Evolutionary conservation across 306 rosid genomes (phyloP).

Genomic region (Argentina anserina): DNA sequence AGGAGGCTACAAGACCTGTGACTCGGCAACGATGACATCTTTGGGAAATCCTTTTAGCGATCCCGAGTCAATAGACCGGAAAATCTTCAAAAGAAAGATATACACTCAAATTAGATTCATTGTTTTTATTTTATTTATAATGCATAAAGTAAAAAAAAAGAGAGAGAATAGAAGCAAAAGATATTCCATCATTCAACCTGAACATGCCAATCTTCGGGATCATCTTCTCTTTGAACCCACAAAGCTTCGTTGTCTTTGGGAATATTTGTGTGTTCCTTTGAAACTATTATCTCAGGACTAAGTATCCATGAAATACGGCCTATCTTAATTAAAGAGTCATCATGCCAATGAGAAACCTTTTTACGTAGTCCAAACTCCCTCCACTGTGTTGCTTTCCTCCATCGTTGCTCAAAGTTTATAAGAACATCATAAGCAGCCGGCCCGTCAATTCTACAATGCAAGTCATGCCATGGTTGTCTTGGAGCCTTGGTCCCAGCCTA

Average conservation of each 20-base stretch:
- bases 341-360: constrained; percentile 56
- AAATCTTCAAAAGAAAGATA: constrained; percentile 50
- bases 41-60: constrained; percentile 90
- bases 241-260: constrained; percentile 56
- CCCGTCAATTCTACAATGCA: constrained; percentile 89
- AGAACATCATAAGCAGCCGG: constrained; percentile 97
- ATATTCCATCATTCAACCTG: constrained; percentile 63
- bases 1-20: constrained; percentile 40
- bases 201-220: constrained; percentile 87
- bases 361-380: constrained; percentile 60
- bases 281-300: constrained; percentile 44
- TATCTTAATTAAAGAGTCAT: constrained; percentile 73
- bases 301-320: constrained; percentile 91
- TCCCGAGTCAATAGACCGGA: constrained; percentile 92
- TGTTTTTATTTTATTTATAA: not conserved
- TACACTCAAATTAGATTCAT: constrained; percentile 11
- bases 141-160: not conserved
- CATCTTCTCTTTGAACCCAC: constrained; percentile 53
- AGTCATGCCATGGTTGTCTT: constrained; percentile 98
- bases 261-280: constrained; percentile 32
- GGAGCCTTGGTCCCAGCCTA: constrained; percentile 81
- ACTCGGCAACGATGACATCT: constrained; percentile 32
- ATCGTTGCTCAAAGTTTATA: constrained; percentile 91
- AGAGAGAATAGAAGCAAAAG: constrained; percentile 16
- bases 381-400: constrained; percentile 81